Evolutionary conservation across 2,329 filamentous ascomycete genomes (phyloP), one percentile per base, ranked within the genome.

Genomic region (Cylindrodendrum hubeiense): DNA sequence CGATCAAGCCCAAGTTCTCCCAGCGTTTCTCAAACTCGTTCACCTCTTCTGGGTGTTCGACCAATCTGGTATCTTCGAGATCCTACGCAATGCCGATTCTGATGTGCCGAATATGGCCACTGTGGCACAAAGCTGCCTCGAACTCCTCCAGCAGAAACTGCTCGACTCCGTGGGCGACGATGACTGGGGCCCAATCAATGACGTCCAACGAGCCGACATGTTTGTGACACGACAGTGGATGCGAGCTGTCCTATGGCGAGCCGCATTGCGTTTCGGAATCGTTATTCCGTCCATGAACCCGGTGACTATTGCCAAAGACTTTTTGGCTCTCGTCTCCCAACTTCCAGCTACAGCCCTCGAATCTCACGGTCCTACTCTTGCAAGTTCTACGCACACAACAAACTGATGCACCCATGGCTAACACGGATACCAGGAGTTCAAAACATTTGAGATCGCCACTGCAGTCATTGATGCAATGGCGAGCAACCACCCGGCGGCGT

Each of bases 21-120:
- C 84, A 0, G 83, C 83, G 1, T 86, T 86, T 57, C 76, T 82
- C 15, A 84, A 85, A 62, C 75, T 86, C 1, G 81, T 85, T 8
- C 80, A 82, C 52, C 76, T 86, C 0, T 86, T 86, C 64, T 84
- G 83, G 77, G 79, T 82, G 1, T 85, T 86, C 50, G 84, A 86
- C 46, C 80, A 84, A 50, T 84, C 83, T 0, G 80, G 82, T 1
- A 82, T 83, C 44, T 85, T 86, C 34, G 81, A 85, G 50, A 77
- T 85, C 2, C 76, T 86, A 3, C 79, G 79, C 49, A 78, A 80
- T 34, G 75, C 77, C 7, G 78, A 78, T 13, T 74, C 77, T 2
- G 76, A 79, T 41, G 59, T 75, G 3, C 73, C 74, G n/a, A 72
- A 69, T 21, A 74, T 77, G 66, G 74, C 72, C 2, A 68, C 75